Base-by-base conservation (phyloP, 108 stramenopile genomes). In the Cyclotella distinguenda region DNA sequence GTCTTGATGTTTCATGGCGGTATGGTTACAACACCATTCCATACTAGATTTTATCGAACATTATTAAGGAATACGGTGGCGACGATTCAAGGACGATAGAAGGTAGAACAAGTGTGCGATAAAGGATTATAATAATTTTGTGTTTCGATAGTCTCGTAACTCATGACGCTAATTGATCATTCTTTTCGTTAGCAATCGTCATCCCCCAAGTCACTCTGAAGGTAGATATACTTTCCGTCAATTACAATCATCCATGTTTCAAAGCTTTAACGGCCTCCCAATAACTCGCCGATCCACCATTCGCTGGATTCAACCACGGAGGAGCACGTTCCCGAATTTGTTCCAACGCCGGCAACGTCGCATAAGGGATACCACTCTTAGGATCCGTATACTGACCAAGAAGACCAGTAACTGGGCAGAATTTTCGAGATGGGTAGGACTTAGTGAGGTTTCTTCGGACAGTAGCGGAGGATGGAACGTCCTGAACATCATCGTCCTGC, bases 331-430 rank as follows among this genome's bases (percentile, higher is more conserved):
- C 92, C 50, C 79, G 61, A 39, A 90, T 85, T 68, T 93, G 92
- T 57, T 90, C 92, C 76, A 93, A 66, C 16, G 89, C 92, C 51
- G 70, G 68, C 52, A 90, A 55, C 31, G 80, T 84, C 6, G 92
- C 87, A 68, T 84, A 93, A 3, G 87, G 79, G n/a, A 93, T 82
- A 31, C 84, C 78, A 30, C 65, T 87, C 58, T 90, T 90, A 0
- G 92, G 92, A 38, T 93, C 92, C 6, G 77, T 84, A 43, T 90
- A 88, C 18, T 68, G 75, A 0, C 87, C 92, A 44, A 79, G 60
- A 38, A 90, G 57, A 8, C 92, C 92, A 9, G 88, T 88, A 19
- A 89, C 92, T 10, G 92, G 86, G 64, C 92, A 93, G 57, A 81
- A 89, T 60, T 90, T 90, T 15, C 92, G 75, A 15, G 68, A 16